Evolutionary conservation across 139 green algal genomes (phyloP), one percentile per base, ranked within the genome.

Genomic region (Coelastrella sp.): DNA sequence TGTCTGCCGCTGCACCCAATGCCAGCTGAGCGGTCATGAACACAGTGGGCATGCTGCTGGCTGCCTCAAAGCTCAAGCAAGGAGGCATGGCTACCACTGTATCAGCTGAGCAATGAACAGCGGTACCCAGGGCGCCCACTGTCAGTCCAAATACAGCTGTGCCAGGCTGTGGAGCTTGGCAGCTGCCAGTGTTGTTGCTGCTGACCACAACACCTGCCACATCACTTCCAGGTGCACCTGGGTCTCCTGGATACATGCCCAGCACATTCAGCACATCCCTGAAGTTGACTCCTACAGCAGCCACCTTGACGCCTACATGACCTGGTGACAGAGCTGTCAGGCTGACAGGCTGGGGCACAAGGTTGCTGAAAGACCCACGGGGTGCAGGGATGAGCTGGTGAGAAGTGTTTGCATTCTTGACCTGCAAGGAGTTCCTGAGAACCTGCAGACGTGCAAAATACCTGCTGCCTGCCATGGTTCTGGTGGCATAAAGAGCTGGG

Each of bases 231-330:
- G 92, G 92, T 35, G 89, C 79, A 0, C 95, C 95, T 4, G 95
- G 95, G 83, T 98, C 95, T 5, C 95, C 95, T 9, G 95, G 95
- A 88, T 98, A 98, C 95, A 98, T 97, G 81, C 93, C 94, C 64
- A 87, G 50, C 60, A 95, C 53, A 45, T 82, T 81, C 13, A 87
- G 69, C 69, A 95, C 92, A 50, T 96, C 93, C 51, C 94, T 87
- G 95, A 98, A 98, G 88, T 98, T 98, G 45, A 98, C 53, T 2
- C 95, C 95, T 34, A 98, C 91, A 11, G 94, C 94, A 41, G 86
- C 81, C 30, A 98, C 94, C 5, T 81, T 60, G 50, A 98, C 37
- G 30, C 89, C 62, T 53, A 94, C 53, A 53, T 88, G 86, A 35
- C 81, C 90, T 45, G 27, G 37, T 34, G 76, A 69, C 37, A 69